Evolutionary conservation across 352 stramenopile genomes (phyloP).

Genomic region (Pythium coloratum): DNA sequence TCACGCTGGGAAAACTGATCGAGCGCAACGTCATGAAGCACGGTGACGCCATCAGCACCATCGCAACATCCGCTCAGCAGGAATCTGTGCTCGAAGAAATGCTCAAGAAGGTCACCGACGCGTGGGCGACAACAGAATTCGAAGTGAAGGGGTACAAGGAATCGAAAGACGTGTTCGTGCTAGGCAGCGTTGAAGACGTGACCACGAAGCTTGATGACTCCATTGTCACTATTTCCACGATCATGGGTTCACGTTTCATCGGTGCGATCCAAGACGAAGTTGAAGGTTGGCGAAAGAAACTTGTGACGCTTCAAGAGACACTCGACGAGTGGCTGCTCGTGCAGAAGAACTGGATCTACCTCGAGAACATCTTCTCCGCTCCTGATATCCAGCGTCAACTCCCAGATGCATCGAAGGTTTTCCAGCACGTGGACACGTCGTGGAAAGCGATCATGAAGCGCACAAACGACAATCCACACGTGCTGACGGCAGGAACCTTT

Average conservation of each 20-base stretch:
- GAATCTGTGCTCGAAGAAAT: conserved; percentile 92
- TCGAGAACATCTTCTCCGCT: conserved; percentile 87
- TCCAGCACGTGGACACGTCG: conserved; percentile 87
- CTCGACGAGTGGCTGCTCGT: conserved; percentile 88
- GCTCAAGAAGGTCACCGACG: conserved; percentile 91
- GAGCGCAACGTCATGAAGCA: conserved; percentile 87
- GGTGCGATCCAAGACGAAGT: conserved; percentile 90
- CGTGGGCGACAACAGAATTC: conserved; percentile 89
- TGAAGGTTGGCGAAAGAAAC: conserved; percentile 83
- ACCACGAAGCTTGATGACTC: conserved; percentile 91
- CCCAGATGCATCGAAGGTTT: conserved; percentile 89
- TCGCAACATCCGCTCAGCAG: conserved; percentile 87
- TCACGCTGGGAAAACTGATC: conserved; percentile 88
- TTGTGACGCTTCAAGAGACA: conserved; percentile 82
- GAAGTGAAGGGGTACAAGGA: conserved; percentile 94
- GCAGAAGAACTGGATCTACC: conserved; percentile 90
- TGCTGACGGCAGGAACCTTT: conserved; percentile 78
- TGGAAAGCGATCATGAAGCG: conserved; percentile 92
- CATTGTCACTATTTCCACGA: conserved; percentile 93
- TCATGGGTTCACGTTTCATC: conserved; percentile 91
- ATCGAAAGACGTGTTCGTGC: conserved; percentile 91
- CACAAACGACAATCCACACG: conserved; percentile 84
- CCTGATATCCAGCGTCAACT: conserved; percentile 92
- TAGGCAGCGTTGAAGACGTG: conserved; percentile 91
- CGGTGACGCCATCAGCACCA: conserved; percentile 81